Evolutionary conservation across 352 stramenopile species (phyloP).

Genomic region (Pythium sp.): DNA sequence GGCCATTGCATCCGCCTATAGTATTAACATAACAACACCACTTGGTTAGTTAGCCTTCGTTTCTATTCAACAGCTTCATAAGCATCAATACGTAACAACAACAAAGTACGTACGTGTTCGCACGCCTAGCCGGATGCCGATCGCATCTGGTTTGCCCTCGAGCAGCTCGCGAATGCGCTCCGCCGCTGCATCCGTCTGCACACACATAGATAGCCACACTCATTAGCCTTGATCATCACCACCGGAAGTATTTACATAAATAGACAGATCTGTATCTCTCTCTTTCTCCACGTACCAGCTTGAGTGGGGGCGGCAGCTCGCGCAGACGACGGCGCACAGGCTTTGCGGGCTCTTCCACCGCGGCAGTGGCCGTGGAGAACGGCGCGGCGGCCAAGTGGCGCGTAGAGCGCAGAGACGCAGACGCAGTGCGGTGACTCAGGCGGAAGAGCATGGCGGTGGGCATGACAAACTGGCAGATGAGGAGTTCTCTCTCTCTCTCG

Average conservation of each 20-base stretch:
- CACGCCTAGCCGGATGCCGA: slow-evolving; percentile 96
- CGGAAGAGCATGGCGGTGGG: background rate
- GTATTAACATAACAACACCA: background rate
- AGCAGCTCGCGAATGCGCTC: slow-evolving; percentile 87
- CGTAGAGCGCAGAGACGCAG: slow-evolving; percentile 10
- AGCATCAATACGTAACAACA: background rate
- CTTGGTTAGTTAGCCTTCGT: background rate
- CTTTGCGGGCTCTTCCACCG: slow-evolving; percentile 25
- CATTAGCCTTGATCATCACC: background rate
- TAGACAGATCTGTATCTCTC: background rate
- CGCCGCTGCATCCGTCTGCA: slow-evolving; percentile 85
- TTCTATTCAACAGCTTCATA: background rate
- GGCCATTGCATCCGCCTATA: slow-evolving; percentile 96
- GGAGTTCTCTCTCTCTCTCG: background rate
- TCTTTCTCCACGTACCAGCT: slow-evolving; percentile 43
- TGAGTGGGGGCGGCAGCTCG: slow-evolving; percentile 71
- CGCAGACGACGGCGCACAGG: slow-evolving; percentile 51
- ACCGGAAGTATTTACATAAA: slow-evolving; percentile 3
- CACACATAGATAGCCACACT: background rate
- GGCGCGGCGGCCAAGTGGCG: slow-evolving; percentile 4
- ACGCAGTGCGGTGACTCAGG: background rate
- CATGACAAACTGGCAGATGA: background rate
- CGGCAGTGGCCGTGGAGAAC: slow-evolving; percentile 36
- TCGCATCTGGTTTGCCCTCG: slow-evolving; percentile 76
- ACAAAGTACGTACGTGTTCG: slow-evolving; percentile 79